These are phyloP conservation scores for Globisporangium canariense DNA, from an alignment of 352 stramenopile species.

Conservation along the genomic window DNA sequence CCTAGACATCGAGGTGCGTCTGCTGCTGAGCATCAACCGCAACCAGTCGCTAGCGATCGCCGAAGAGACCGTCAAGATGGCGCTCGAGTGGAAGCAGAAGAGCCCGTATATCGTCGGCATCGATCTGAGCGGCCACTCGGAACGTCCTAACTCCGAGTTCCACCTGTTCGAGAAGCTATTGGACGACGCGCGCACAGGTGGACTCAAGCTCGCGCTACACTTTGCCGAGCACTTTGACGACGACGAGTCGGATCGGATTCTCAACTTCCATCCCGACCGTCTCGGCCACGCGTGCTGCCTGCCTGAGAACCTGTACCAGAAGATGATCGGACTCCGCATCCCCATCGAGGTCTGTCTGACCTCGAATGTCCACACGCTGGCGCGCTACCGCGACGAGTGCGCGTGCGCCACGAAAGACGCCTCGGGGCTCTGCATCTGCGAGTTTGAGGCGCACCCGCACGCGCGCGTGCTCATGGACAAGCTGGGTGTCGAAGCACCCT, in stretches of 20 bases:
- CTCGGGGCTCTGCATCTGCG: constrained; percentile 49
- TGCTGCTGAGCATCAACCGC: constrained; percentile 82
- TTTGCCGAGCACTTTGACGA: constrained; percentile 91
- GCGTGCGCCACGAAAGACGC: constrained; percentile 40
- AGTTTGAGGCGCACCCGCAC: constrained; percentile 84
- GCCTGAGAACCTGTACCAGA: constrained; percentile 60
- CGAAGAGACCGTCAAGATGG: constrained; percentile 58
- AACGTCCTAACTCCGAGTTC: constrained; percentile 79
- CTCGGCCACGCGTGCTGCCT: constrained; percentile 90
- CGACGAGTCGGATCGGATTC: constrained; percentile 72
- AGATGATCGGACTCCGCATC: constrained; percentile 68
- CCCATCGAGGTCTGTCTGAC: constrained; percentile 93
- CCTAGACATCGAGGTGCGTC: constrained; percentile 65
- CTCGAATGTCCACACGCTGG: constrained; percentile 93
- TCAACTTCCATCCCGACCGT: constrained; percentile 89
- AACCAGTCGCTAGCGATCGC: constrained; percentile 64
- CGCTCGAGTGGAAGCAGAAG: constrained; percentile 46
- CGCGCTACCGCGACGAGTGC: constrained; percentile 51
- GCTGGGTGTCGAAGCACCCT: constrained; percentile 1
- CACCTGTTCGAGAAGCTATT: constrained; percentile 78
- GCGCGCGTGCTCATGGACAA: constrained; percentile 43
- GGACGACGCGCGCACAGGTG: constrained; percentile 53
- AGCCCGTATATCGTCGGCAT: constrained; percentile 74
- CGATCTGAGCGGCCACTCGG: constrained; percentile 84
- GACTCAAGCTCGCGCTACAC: constrained; percentile 89